A percentile compares a stretch with the other conserved stretches of the same genome.
phyloP scores from a whole-genome alignment of 148 eudicot species.

The Persicaria maculosa region DNA sequence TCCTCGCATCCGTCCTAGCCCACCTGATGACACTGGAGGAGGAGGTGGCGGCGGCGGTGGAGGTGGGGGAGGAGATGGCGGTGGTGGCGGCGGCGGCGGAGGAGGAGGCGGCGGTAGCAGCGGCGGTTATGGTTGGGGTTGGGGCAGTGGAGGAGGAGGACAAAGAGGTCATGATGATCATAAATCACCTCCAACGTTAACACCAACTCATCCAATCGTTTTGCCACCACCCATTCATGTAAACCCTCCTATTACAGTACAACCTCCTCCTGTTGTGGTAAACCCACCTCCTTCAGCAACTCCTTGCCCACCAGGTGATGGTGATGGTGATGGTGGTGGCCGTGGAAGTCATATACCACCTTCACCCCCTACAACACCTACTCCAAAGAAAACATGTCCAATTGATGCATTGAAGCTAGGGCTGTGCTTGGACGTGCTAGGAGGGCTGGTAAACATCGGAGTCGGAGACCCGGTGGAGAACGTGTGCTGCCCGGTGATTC shows the following conservation, averaged over 20 bases:
- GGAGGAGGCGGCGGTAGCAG: neutral
- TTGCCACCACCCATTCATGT: neutral
- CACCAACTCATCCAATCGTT: conserved; percentile 9
- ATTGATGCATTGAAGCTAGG: conserved; percentile 84
- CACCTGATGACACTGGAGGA: conserved; percentile 20
- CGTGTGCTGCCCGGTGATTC: conserved; percentile 76
- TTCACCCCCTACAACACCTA: conserved; percentile 22
- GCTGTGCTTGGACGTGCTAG: conserved; percentile 74
- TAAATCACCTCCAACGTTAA: conserved; percentile 5
- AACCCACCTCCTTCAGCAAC: neutral
- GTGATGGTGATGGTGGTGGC: conserved; percentile 7
- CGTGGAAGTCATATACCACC: conserved; percentile 1
- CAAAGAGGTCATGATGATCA: neutral
- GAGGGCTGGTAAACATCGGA: conserved; percentile 81
- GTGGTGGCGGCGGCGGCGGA: neutral
- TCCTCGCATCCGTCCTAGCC: conserved; percentile 17
- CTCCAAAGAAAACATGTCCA: conserved; percentile 44
- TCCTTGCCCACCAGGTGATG: no score
- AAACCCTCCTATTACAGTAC: neutral
- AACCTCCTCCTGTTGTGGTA: neutral
- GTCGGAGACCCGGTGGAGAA: conserved; percentile 66
- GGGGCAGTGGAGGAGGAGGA: neutral
- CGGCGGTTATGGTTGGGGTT: neutral
- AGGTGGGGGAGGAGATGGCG: neutral
- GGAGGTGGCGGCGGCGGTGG: neutral